Conservation (phyloP, 2,329 filamentous ascomycete species). For the Teratosphaeria epicoccoides region DNA sequence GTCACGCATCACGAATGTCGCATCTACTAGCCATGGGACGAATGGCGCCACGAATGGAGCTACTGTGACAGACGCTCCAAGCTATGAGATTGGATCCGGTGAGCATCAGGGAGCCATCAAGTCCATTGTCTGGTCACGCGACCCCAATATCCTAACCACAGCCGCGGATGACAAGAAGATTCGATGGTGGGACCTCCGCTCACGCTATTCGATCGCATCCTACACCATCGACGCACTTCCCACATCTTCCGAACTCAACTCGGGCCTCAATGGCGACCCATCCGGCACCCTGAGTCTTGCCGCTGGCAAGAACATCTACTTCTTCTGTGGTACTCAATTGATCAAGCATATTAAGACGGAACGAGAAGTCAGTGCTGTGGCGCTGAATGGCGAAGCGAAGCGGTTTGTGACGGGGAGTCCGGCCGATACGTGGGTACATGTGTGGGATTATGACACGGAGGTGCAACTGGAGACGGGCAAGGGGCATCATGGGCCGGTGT, state of each 20-base stretch:
- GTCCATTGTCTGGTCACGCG: conserved; percentile 79
- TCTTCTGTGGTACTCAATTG: conserved; percentile 64
- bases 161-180: conserved; percentile 84
- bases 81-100: conserved; percentile 79
- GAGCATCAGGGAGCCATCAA: conserved; percentile 85
- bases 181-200: conserved; percentile 86
- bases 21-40: conserved; percentile 7
- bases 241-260: conserved; percentile 82
- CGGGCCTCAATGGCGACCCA: conserved; percentile 49
- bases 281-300: conserved; percentile 73
- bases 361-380: conserved; percentile 84
- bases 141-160: conserved; percentile 77
- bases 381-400: conserved; percentile 67
- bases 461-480: conserved; percentile 85
- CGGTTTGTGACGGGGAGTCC: conserved; percentile 85
- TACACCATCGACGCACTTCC: conserved; percentile 74
- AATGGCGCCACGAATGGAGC: conserved; percentile 6
- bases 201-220: conserved; percentile 62
- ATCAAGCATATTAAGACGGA: conserved; percentile 71
- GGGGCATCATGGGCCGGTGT: conserved; percentile 93
- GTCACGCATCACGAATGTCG: conserved; percentile 35
- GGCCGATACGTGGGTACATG: conserved; percentile 90
- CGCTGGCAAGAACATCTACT: conserved; percentile 88
- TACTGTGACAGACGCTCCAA: conserved; percentile 30
- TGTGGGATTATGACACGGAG: conserved; percentile 79